These are phyloP conservation scores for Suhomyces wounanorum DNA, from an alignment of 1,139 yeast genomes.

Conservation along the genomic window DNA sequence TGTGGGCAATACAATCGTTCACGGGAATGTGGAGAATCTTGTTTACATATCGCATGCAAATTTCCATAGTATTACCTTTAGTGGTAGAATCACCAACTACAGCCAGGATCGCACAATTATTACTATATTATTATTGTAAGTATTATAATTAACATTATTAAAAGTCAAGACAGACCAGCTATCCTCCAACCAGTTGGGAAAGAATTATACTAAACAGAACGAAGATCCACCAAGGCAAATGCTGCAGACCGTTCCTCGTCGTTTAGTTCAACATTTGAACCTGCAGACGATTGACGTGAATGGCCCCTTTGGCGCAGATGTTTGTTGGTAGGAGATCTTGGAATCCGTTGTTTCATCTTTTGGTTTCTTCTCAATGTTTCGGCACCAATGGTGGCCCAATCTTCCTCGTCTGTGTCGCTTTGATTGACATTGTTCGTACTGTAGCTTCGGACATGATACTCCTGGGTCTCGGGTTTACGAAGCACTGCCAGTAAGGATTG, in stretches of 20 bases:
- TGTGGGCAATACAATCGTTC: too few relatives aligned
- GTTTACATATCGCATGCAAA: too few relatives aligned
- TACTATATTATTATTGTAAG: neutral
- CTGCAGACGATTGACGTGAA: conserved; percentile 8
- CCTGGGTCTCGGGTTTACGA: conserved; percentile 8
- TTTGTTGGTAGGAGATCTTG: conserved; percentile 13
- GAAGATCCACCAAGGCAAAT: conserved; percentile 61
- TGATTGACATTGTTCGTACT: conserved; percentile 13
- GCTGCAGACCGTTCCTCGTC: conserved; percentile 59
- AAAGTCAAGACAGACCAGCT: conserved; percentile 13
- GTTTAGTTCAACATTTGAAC: conserved; percentile 16
- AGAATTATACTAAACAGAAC: conserved; percentile 30
- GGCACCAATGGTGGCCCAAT: conserved; percentile 91
- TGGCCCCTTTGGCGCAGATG: conserved; percentile 11
- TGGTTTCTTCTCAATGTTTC: conserved; percentile 47
- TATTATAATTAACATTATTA: neutral
- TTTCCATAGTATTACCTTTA: neutral
- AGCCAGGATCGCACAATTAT: neutral
- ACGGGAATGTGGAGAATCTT: too few relatives aligned
- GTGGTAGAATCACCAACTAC: neutral
- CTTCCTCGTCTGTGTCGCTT: conserved; percentile 86
- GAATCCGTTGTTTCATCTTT: conserved; percentile 13
- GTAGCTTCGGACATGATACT: conserved; percentile 8
- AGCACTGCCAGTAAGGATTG: conserved; percentile 18
- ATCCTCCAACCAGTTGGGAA: conserved; percentile 9